phyloP scores from a whole-genome alignment of 257 asterid species.

The Lycium barbarum region DNA sequence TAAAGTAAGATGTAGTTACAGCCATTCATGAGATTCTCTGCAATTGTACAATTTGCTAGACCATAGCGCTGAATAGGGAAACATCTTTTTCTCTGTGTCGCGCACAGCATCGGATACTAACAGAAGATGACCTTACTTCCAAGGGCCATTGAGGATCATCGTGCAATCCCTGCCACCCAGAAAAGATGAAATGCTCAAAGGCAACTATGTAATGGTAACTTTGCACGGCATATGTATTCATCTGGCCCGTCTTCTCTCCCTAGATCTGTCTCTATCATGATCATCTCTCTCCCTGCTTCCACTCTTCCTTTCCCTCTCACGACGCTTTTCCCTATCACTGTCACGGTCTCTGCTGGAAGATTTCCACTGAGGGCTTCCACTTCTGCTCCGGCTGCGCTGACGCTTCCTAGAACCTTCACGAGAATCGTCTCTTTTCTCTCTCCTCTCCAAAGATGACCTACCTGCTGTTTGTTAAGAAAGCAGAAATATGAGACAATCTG shows the following conservation, averaged over 20 bases:
- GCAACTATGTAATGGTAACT: slow-evolving; percentile 7
- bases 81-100: neutral
- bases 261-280: slow-evolving; percentile 67
- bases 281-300: slow-evolving; percentile 82
- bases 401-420: slow-evolving; percentile 67
- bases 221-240: slow-evolving; percentile 40
- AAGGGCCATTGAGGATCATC: neutral
- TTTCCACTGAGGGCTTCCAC: slow-evolving; percentile 75
- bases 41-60: slow-evolving; percentile 26
- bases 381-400: slow-evolving; percentile 71
- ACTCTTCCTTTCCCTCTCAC: slow-evolving; percentile 68
- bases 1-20: neutral
- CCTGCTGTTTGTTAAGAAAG: slow-evolving; percentile 46
- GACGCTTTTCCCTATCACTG: slow-evolving; percentile 61
- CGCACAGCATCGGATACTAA: neutral
- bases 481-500: neutral
- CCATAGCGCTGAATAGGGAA: neutral
- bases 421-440: slow-evolving; percentile 63
- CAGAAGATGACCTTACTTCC: slow-evolving; percentile 12
- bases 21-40: slow-evolving; percentile 16
- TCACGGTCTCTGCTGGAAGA: slow-evolving; percentile 62
- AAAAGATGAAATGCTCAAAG: neutral
- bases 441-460: slow-evolving; percentile 60
- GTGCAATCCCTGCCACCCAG: neutral
- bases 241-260: slow-evolving; percentile 70